Evolutionary conservation across 768 basidiomycete genomes (phyloP).

Genomic region (Amanita brunnescens): DNA sequence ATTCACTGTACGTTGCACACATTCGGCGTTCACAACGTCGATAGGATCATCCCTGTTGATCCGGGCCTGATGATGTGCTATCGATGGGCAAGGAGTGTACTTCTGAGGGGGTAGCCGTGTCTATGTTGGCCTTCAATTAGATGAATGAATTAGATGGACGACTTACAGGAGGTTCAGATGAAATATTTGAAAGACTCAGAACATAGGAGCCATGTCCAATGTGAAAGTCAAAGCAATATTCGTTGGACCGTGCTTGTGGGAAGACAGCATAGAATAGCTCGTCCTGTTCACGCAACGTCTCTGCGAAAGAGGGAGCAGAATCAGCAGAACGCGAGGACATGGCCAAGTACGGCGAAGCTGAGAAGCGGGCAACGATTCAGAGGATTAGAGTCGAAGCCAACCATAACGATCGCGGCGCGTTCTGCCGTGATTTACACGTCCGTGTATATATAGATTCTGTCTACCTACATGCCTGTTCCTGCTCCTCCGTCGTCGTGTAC

Average conservation of each 20-base stretch:
- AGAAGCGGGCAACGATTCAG: conserved; percentile 1
- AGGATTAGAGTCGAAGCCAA: background rate
- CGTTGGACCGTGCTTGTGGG: conserved; percentile 22
- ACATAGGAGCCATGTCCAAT: background rate
- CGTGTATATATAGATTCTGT: background rate
- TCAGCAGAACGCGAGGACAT: background rate
- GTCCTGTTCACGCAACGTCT: conserved; percentile 28
- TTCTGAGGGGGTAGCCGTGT: background rate
- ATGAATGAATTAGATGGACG: too few relatives aligned
- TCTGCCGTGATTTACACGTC: conserved; percentile 3
- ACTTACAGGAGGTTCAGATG: background rate
- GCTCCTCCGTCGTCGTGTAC: conserved; percentile 24
- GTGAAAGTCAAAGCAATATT: background rate
- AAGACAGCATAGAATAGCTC: conserved; percentile 31
- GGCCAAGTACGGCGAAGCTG: background rate
- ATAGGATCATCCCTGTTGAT: background rate
- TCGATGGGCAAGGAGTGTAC: conserved; percentile 3
- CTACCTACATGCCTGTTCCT: conserved; percentile 10
- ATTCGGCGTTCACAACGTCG: background rate
- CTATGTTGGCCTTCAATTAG: background rate
- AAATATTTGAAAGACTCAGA: background rate
- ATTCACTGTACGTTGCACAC: background rate
- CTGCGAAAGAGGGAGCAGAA: conserved; percentile 16
- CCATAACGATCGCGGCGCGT: conserved; percentile 3
- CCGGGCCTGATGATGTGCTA: background rate